Conservation (phyloP, 306 rosid species). For the Prunus fruticosa region DNA sequence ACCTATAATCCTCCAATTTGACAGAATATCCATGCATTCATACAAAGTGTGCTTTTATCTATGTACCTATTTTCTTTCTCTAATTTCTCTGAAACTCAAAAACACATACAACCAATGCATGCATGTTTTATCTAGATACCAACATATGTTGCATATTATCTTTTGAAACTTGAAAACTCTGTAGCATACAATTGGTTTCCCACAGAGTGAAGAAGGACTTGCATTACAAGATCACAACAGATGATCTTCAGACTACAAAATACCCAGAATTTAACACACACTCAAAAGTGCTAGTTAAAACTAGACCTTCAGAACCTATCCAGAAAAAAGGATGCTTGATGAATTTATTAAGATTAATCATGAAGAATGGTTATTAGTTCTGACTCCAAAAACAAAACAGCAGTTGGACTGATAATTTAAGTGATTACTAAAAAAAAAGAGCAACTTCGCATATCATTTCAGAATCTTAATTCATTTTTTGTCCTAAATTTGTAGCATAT, state of each 20-base stretch:
- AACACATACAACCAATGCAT: neutral
- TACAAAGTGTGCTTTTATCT: neutral
- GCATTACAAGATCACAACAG: neutral
- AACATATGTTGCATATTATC: neutral
- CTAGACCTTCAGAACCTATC: neutral
- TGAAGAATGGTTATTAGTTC: neutral
- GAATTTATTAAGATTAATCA: neutral
- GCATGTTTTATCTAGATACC: neutral
- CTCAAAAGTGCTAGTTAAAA: neutral
- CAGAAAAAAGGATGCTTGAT: neutral
- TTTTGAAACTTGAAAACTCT: neutral
- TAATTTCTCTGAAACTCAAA: neutral
- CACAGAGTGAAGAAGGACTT: neutral
- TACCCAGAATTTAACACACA: too few species aligned
- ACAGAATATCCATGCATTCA: neutral
- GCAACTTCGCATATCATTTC: neutral
- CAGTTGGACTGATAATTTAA: neutral
- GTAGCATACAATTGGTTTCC: neutral
- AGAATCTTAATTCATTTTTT: neutral
- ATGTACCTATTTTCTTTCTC: neutral
- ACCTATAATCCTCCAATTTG: constrained; percentile 1
- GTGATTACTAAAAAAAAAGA: neutral
- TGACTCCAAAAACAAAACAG: neutral
- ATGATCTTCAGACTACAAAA: too few species aligned
- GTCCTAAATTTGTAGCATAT: neutral